A percentile compares a stretch with the other conserved stretches of the same genome.
Evolutionary conservation across 192 early-diverging fungal species (phyloP).

Genomic region (Umbelopsis sp.): DNA sequence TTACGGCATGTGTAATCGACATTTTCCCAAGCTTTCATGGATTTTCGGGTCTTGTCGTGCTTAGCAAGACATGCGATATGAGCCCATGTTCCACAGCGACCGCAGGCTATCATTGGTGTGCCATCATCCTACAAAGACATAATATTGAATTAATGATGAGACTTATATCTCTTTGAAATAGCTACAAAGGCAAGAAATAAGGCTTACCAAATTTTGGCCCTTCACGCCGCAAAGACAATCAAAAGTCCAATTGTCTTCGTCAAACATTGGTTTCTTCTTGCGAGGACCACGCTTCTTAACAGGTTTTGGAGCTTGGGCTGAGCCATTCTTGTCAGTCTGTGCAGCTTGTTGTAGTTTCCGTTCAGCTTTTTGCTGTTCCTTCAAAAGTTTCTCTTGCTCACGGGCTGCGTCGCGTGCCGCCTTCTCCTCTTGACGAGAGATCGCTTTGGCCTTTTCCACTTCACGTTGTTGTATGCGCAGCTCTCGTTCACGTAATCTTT

Average conservation of each 20-base stretch:
- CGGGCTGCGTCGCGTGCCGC: constrained; percentile 22
- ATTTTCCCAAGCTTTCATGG: constrained; percentile 8
- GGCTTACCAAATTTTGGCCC: constrained; percentile 49
- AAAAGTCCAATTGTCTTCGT: constrained; percentile 52
- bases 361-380: background rate
- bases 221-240: constrained; percentile 50
- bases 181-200: background rate
- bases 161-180: no score
- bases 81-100: constrained; percentile 67
- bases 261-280: constrained; percentile 31
- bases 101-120: constrained; percentile 72
- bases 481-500: constrained; percentile 37
- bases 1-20: constrained; percentile 10
- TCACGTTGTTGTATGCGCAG: constrained; percentile 37
- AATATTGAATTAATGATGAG: no score
- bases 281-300: constrained; percentile 15
- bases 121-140: constrained; percentile 58
- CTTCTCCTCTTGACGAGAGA: constrained; percentile 25
- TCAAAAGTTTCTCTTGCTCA: constrained; percentile 7
- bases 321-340: background rate
- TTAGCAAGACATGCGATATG: constrained; percentile 63
- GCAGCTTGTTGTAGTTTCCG: background rate
- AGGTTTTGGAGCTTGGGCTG: background rate
- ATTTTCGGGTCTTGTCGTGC: constrained; percentile 1
- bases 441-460: constrained; percentile 27